Evolutionary conservation across 495 filamentous ascomycete species (phyloP).

Genomic region (Staphylotrichum longicolle): DNA sequence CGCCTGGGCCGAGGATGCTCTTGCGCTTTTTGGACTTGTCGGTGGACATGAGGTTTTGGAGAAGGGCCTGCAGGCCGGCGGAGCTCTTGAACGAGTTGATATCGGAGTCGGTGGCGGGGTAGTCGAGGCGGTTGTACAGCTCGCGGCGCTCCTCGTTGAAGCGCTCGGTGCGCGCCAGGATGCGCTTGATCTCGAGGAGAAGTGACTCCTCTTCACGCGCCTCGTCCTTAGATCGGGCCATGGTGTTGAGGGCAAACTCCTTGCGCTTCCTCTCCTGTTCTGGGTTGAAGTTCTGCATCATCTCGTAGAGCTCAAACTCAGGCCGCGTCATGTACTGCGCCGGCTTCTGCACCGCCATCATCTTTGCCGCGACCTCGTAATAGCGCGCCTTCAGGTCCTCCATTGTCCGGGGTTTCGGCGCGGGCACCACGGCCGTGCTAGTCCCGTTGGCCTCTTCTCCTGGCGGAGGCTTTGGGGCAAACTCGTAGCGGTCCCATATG

Average conservation of each 20-base stretch:
- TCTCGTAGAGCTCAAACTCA: conserved; percentile 77
- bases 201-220: conserved; percentile 87
- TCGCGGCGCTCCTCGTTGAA: conserved; percentile 85
- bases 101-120: conserved; percentile 64
- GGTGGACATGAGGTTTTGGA: conserved; percentile 71
- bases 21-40: conserved; percentile 85
- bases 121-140: conserved; percentile 83
- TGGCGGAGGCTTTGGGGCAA: conserved; percentile 48
- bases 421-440: conserved; percentile 48
- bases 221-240: conserved; percentile 80
- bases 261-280: conserved; percentile 74
- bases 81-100: conserved; percentile 75
- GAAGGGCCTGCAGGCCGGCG: conserved; percentile 70
- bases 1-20: conserved; percentile 55
- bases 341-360: conserved; percentile 81
- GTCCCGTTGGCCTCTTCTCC: conserved; percentile 28
- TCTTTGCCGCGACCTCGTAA: conserved; percentile 77
- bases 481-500: conserved; percentile 93
- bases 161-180: conserved; percentile 73
- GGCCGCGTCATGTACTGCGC: conserved; percentile 78
- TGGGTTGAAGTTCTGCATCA: conserved; percentile 81
- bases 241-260: conserved; percentile 72
- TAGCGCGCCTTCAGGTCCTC: conserved; percentile 92
- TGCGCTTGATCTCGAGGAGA: conserved; percentile 84
- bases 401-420: conserved; percentile 59